Evolutionary conservation across 1,284 basidiomycete species (phyloP).

Genomic region (Cerioporus squamosus): DNA sequence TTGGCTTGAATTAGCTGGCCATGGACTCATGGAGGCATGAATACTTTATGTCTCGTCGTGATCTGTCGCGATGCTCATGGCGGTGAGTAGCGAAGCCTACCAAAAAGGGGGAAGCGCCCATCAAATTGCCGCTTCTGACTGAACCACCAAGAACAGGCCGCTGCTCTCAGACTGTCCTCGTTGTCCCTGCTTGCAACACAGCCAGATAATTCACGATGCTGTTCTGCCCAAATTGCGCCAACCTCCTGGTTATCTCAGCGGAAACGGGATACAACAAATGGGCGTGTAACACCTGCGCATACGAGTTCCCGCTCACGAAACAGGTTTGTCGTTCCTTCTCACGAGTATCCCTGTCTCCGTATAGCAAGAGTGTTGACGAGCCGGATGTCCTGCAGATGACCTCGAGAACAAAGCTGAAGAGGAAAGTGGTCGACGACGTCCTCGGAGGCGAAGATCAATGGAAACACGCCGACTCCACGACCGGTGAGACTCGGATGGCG

Average conservation of each 20-base stretch:
- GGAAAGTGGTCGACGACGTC: constrained; percentile 93
- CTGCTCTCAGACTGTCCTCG: too few species aligned
- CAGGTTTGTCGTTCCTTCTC: constrained; percentile 53
- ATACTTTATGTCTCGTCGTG: too few species aligned
- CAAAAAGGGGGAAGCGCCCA: too few species aligned
- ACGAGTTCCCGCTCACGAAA: constrained; percentile 85
- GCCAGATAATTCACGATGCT: constrained; percentile 45
- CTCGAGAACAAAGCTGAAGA: constrained; percentile 79
- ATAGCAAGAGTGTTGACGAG: neutral
- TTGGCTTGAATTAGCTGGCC: too few species aligned
- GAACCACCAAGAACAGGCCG: too few species aligned
- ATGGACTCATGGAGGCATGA: too few species aligned
- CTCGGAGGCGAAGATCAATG: constrained; percentile 93
- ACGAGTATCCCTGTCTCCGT: neutral
- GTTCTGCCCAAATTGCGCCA: constrained; percentile 96
- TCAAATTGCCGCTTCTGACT: too few species aligned
- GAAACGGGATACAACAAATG: constrained; percentile 85
- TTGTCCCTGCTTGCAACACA: too few species aligned
- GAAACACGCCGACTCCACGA: constrained; percentile 93
- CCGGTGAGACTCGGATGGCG: constrained; percentile 47
- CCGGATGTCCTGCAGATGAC: constrained; percentile 67
- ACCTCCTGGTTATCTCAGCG: constrained; percentile 83
- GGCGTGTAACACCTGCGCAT: constrained; percentile 93
- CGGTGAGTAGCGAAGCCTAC: too few species aligned
- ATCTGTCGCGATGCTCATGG: too few species aligned